Evolutionary conservation across 2,329 filamentous ascomycete species (phyloP).

Genomic region (Paecilomyces niveus): DNA sequence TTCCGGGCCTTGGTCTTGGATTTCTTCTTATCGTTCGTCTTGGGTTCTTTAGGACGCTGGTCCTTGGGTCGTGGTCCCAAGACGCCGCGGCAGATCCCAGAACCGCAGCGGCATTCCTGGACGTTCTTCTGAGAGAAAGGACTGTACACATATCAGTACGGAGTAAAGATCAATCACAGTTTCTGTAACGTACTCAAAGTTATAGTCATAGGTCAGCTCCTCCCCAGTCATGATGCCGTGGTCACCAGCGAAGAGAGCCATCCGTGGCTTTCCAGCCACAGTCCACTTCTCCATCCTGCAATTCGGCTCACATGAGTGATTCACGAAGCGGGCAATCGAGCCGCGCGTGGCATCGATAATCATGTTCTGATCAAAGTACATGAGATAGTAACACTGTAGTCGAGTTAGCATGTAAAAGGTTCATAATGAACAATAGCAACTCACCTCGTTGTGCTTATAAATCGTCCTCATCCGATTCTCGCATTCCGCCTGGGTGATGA

Average conservation of each 20-base stretch:
- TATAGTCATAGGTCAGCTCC: constrained; percentile 91
- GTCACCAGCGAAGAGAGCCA: constrained; percentile 93
- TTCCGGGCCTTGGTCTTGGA: constrained; percentile 4
- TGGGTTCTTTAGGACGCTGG: constrained; percentile 23
- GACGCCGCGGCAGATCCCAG: constrained; percentile 54
- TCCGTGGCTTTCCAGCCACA: constrained; percentile 84
- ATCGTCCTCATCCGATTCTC: constrained; percentile 86
- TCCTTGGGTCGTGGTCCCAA: constrained; percentile 50
- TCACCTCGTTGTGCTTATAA: constrained; percentile 88
- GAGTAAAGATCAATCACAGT: not conserved
- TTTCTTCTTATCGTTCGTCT: constrained; percentile 20
- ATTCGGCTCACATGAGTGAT: constrained; percentile 94
- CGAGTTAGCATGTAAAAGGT: constrained; percentile 6
- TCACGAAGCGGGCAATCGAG: constrained; percentile 94
- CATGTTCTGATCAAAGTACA: constrained; percentile 98
- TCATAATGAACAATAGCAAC: constrained; percentile 18
- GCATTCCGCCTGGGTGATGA: constrained; percentile 91
- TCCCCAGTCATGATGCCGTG: constrained; percentile 87
- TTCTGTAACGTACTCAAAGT: constrained; percentile 52
- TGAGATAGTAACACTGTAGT: constrained; percentile 84
- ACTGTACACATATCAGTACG: constrained; percentile 21
- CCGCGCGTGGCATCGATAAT: constrained; percentile 96
- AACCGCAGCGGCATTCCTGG: constrained; percentile 57
- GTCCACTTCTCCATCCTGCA: constrained; percentile 98
- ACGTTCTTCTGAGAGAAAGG: constrained; percentile 56